Evolutionary conservation across 192 early-diverging fungal genomes (phyloP).

Genomic region (Jimgerdemannia flammicorona): DNA sequence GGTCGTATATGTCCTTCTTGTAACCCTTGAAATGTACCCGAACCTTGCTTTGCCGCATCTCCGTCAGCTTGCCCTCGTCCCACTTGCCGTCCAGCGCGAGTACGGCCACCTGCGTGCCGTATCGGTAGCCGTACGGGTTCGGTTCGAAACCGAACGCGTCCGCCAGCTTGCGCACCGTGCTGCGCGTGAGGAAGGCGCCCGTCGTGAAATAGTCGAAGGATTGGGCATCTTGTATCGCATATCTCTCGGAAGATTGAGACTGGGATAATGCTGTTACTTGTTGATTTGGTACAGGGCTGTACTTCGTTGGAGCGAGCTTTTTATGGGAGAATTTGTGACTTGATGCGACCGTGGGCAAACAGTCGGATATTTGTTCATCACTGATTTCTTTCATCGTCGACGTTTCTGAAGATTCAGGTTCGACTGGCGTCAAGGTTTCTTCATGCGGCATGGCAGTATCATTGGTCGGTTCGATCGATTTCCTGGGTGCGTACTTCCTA

Average conservation of each 20-base stretch:
- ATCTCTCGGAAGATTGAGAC: not conserved
- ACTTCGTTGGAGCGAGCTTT: not conserved
- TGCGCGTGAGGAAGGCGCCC: conserved; percentile 32
- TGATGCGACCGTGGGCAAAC: too few species aligned
- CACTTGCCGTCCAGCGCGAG: conserved; percentile 41
- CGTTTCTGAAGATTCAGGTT: not conserved
- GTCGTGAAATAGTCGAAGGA: conserved; percentile 17
- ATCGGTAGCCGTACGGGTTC: conserved; percentile 27
- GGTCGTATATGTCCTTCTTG: conserved; percentile 38
- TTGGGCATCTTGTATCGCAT: not conserved
- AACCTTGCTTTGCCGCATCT: conserved; percentile 37
- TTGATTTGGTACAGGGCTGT: not conserved
- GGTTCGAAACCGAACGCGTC: conserved; percentile 24
- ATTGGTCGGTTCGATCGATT: not conserved
- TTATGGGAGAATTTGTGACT: too few species aligned
- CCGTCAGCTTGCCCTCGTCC: conserved; percentile 41
- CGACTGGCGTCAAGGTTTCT: not conserved
- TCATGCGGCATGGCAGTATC: not conserved
- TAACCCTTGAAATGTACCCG: conserved; percentile 45
- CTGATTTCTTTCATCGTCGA: too few species aligned
- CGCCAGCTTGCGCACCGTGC: conserved; percentile 28
- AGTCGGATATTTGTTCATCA: too few species aligned
- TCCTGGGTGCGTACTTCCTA: not conserved
- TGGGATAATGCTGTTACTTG: too few species aligned
- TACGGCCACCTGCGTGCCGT: conserved; percentile 38